Conservation (phyloP, 768 basidiomycete species). For the Boletus tylopilopsis region DNA sequence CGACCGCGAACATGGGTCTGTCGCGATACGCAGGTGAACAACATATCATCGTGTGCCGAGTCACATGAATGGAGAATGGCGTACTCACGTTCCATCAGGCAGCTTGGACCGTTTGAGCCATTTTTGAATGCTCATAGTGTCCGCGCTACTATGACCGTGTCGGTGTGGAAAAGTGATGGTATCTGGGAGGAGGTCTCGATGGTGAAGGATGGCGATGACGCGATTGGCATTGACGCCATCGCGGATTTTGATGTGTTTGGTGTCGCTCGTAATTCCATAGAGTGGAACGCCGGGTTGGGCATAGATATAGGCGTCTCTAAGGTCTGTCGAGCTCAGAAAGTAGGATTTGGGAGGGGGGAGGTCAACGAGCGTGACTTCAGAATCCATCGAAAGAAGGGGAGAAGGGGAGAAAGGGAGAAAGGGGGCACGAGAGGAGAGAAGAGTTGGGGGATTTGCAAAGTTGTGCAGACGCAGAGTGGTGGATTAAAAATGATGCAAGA, state of each 20-base stretch:
- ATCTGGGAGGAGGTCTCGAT: constrained; percentile 24
- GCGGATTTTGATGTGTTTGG: constrained; percentile 15
- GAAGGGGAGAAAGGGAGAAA: too few relatives aligned
- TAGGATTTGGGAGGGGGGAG: constrained; percentile 25
- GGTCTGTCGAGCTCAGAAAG: constrained; percentile 21
- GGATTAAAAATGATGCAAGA: too few relatives aligned
- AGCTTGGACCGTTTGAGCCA: constrained; percentile 28
- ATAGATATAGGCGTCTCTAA: constrained; percentile 19
- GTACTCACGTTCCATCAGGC: constrained; percentile 23
- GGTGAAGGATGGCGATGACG: constrained; percentile 24
- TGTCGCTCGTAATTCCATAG: constrained; percentile 23
- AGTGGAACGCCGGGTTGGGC: constrained; percentile 19
- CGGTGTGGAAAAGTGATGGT: constrained; percentile 26
- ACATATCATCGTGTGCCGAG: too few relatives aligned
- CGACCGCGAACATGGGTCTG: constrained; percentile 20
- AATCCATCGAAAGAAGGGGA: constrained; percentile 23
- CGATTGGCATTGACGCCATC: constrained; percentile 9
- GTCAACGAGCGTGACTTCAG: constrained; percentile 25
- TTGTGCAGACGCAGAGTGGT: too few relatives aligned
- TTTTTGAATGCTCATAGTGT: constrained; percentile 17
- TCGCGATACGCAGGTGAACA: neutral
- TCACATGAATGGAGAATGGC: too few relatives aligned
- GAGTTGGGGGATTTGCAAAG: neutral
- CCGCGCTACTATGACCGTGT: neutral
- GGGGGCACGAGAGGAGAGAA: neutral